A percentile compares a stretch with the other conserved stretches of the same genome.
Conservation (phyloP, 257 asterid species). For the Echium plantagineum region DNA sequence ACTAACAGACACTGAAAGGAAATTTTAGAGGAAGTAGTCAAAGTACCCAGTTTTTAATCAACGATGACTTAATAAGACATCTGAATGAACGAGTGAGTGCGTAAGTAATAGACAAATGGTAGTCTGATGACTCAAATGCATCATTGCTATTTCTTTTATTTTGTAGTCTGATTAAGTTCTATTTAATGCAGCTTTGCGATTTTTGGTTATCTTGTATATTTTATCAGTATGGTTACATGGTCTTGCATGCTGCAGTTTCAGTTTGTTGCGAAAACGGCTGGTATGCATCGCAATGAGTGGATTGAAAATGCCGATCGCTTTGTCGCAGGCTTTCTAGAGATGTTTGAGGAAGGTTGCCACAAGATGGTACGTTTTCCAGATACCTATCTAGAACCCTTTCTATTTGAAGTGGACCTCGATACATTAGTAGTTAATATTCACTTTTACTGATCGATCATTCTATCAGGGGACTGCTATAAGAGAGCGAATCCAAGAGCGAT, state of each 20-base stretch:
- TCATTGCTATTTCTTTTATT: background rate
- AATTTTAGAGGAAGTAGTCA: no score
- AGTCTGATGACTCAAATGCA: background rate
- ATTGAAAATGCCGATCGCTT: slow-evolving; percentile 50
- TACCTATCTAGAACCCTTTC: background rate
- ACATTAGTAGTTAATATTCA: background rate
- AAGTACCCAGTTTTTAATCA: no score
- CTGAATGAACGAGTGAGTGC: no score
- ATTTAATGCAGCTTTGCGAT: no score
- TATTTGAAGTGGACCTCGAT: background rate
- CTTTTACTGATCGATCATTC: background rate
- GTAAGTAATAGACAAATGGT: no score
- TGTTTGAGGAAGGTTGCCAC: slow-evolving; percentile 53
- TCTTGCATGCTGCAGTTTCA: slow-evolving; percentile 31
- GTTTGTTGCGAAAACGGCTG: slow-evolving; percentile 33
- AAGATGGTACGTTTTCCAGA: slow-evolving; percentile 21
- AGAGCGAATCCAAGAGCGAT: slow-evolving; percentile 43
- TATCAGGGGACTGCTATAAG: slow-evolving; percentile 45
- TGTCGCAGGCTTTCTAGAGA: slow-evolving; percentile 59
- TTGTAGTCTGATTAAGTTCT: background rate
- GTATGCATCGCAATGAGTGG: slow-evolving; percentile 38
- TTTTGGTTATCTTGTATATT: no score
- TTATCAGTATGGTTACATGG: background rate
- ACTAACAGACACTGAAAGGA: no score
- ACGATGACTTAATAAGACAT: no score